Evolutionary conservation across 1,284 basidiomycete species (phyloP).

Genomic region (Papiliotrema fonsecae): DNA sequence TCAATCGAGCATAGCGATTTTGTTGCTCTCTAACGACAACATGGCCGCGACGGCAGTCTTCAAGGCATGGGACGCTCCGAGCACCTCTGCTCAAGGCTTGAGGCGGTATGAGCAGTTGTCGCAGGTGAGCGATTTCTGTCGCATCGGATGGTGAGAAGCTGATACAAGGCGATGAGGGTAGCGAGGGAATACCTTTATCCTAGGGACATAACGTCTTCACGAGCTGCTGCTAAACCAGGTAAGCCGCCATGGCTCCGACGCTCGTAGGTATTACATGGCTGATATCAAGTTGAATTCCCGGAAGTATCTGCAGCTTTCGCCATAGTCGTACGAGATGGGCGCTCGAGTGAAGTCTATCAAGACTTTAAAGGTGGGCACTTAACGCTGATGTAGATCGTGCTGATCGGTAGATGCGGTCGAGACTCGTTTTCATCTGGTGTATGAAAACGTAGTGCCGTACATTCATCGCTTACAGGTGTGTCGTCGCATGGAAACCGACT

Average conservation of each 20-base stretch:
- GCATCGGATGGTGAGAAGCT: conserved; percentile 1
- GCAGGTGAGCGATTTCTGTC: conserved; percentile 11
- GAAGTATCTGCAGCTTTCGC: conserved; percentile 26
- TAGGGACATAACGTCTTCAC: conserved; percentile 14
- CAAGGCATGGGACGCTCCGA: conserved; percentile 27
- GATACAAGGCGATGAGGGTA: conserved; percentile 18
- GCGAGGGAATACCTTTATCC: conserved; percentile 23
- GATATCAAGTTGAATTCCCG: conserved; percentile 16
- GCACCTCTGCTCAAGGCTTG: conserved; percentile 26
- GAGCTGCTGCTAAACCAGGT: conserved; percentile 14
- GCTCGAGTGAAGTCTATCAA: conserved; percentile 15
- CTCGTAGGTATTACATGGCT: too few relatives aligned
- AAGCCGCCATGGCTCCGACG: too few relatives aligned
- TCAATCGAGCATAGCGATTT: neutral
- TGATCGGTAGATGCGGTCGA: conserved; percentile 27
- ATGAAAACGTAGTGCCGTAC: too few relatives aligned
- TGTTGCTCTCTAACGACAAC: neutral
- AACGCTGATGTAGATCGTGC: neutral
- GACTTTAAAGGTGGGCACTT: conserved; percentile 29
- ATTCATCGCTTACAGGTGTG: too few relatives aligned
- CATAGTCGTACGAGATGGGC: conserved; percentile 9
- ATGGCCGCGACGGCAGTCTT: conserved; percentile 31
- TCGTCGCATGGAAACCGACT: too few relatives aligned
- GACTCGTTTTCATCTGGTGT: conserved; percentile 12
- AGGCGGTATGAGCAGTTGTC: conserved; percentile 20